Evolutionary conservation across 257 asterid species (phyloP).

Genomic region (Ilex asprella): DNA sequence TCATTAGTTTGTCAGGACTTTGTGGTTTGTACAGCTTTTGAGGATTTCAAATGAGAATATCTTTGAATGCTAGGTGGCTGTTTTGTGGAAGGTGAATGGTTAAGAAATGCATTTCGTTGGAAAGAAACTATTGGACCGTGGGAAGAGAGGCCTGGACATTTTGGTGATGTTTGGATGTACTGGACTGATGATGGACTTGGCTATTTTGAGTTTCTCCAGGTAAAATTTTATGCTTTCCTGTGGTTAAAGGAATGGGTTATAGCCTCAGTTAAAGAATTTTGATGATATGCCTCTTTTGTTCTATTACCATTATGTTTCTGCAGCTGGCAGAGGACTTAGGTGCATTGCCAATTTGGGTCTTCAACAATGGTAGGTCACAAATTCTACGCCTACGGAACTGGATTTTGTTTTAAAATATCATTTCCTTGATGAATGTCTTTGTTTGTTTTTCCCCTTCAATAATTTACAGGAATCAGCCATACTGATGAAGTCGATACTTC

Average conservation of each 20-base stretch:
- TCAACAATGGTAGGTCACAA: constrained; percentile 69
- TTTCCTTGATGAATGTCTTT: neutral
- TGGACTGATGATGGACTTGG: constrained; percentile 98
- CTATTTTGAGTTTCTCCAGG: constrained; percentile 90
- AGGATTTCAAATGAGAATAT: too few species aligned
- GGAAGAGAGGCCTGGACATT: constrained; percentile 97
- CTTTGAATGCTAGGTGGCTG: constrained; percentile 61
- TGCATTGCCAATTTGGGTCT: constrained; percentile 84
- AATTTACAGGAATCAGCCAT: constrained; percentile 81
- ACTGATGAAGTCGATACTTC: constrained; percentile 79
- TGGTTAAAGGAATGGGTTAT: neutral
- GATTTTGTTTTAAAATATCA: neutral
- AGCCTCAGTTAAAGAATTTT: constrained; percentile 3
- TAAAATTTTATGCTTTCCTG: constrained; percentile 13
- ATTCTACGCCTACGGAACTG: neutral
- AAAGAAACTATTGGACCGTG: constrained; percentile 92
- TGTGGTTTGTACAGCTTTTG: too few species aligned
- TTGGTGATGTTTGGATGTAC: constrained; percentile 94
- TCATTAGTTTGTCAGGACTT: too few species aligned
- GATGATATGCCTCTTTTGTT: neutral
- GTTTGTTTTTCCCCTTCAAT: constrained; percentile 4
- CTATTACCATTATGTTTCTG: constrained; percentile 13
- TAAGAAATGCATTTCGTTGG: constrained; percentile 94
- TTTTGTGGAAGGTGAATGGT: constrained; percentile 92
- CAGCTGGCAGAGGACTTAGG: constrained; percentile 99